Conservation (phyloP, 306 rosid genomes). For the Citrullus colocynthis region DNA sequence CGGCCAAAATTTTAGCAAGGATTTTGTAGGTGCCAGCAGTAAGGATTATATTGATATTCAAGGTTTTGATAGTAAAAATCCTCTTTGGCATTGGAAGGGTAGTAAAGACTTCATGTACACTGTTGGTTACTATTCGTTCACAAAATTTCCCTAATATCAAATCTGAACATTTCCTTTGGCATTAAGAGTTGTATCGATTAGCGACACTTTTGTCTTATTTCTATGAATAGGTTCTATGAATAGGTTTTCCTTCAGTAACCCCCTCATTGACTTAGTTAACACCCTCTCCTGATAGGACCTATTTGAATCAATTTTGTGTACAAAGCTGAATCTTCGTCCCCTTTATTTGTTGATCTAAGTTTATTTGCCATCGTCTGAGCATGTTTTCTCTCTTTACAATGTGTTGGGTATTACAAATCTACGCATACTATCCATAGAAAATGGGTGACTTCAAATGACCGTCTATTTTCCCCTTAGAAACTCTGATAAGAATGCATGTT, state of each 20-base stretch:
- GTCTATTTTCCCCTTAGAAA: background rate
- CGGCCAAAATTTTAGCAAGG: background rate
- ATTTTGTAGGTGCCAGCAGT: background rate
- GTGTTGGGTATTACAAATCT: background rate
- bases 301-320: background rate
- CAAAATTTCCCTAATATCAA: background rate
- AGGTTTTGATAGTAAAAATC: background rate
- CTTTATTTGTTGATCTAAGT: background rate
- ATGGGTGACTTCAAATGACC: background rate
- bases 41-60: background rate
- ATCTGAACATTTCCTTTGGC: background rate
- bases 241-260: background rate
- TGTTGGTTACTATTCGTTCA: background rate
- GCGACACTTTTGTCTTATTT: background rate
- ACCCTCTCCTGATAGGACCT: background rate
- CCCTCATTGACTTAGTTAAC: background rate
- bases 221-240: background rate
- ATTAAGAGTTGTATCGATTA: background rate
- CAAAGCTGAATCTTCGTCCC: background rate
- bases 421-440: background rate
- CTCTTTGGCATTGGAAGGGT: background rate
- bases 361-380: background rate
- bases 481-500: background rate
- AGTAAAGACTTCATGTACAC: background rate
- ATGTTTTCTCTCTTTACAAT: background rate